Evolutionary conservation across 164 flowering plant species (phyloP).

Genomic region (Echeveria elegans): DNA sequence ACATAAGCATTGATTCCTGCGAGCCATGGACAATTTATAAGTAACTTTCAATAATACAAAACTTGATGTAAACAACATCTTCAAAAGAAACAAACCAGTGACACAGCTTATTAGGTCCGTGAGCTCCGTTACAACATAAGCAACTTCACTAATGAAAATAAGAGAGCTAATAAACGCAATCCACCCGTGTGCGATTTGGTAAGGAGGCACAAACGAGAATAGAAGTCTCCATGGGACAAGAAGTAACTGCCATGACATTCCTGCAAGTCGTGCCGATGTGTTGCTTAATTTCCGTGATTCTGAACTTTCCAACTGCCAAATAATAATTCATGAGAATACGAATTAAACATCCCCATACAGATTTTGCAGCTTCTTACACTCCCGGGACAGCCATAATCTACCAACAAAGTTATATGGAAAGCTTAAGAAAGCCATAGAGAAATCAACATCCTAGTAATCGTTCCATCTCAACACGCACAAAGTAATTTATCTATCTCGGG

Average conservation of each 20-base stretch:
- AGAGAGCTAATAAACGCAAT: constrained; percentile 76
- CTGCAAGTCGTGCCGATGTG: constrained; percentile 27
- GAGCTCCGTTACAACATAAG: constrained; percentile 63
- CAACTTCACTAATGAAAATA: constrained; percentile 71
- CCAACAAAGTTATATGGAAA: no score
- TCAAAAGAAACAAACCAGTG: constrained; percentile 42
- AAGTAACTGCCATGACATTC: constrained; percentile 47
- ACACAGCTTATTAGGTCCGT: constrained; percentile 88
- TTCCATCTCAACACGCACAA: background rate
- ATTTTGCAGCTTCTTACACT: no score
- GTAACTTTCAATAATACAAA: background rate
- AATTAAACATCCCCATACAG: no score
- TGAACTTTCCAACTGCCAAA: no score
- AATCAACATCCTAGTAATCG: background rate
- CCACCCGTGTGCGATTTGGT: constrained; percentile 85
- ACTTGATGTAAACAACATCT: background rate
- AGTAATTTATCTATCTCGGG: background rate
- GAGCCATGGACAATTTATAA: background rate
- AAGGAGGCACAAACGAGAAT: constrained; percentile 84
- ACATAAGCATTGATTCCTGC: constrained; percentile 85
- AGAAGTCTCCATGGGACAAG: constrained; percentile 74
- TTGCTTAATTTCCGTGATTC: constrained; percentile 37
- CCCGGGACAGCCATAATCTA: no score
- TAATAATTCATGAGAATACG: no score
- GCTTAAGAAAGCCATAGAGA: constrained; percentile 5